These are phyloP conservation scores for Linaria vulgaris DNA, from an alignment of 257 asterid genomes.

Conservation along the genomic window DNA sequence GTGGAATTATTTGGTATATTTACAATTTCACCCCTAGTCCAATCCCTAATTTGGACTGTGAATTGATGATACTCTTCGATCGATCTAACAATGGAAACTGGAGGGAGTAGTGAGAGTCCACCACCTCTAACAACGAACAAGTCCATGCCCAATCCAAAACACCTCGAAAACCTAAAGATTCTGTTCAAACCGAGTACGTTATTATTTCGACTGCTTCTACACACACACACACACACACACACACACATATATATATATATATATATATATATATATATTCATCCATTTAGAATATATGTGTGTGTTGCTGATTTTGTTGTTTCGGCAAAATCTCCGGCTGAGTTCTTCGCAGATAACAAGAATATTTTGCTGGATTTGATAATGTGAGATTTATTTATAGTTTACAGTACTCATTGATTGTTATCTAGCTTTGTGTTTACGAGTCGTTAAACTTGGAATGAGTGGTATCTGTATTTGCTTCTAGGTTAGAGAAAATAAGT, in stretches of 20 bases:
- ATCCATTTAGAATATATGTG: not conserved
- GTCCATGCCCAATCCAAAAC: constrained; percentile 38
- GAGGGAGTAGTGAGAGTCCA: constrained; percentile 54
- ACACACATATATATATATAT: no score
- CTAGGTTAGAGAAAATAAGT: not conserved
- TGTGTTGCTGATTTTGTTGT: constrained; percentile 8
- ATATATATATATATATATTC: no score
- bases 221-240: no score
- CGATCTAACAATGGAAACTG: constrained; percentile 49
- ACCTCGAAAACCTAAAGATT: constrained; percentile 62
- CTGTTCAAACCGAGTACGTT: constrained; percentile 75
- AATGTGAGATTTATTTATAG: constrained; percentile 50
- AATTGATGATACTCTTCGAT: no score
- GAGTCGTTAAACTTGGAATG: not conserved
- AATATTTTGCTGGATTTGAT: constrained; percentile 94
- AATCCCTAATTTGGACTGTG: no score
- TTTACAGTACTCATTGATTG: not conserved
- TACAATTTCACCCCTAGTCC: no score
- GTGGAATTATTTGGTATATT: no score
- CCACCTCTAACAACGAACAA: constrained; percentile 38
- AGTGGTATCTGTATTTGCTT: not conserved
- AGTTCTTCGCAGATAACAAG: constrained; percentile 93
- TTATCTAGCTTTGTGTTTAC: not conserved
- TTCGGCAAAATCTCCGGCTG: constrained; percentile 92
- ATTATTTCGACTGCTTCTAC: not conserved